Evolutionary conservation across 257 asterid genomes (phyloP).

Genomic region (Henckelia pumila): DNA sequence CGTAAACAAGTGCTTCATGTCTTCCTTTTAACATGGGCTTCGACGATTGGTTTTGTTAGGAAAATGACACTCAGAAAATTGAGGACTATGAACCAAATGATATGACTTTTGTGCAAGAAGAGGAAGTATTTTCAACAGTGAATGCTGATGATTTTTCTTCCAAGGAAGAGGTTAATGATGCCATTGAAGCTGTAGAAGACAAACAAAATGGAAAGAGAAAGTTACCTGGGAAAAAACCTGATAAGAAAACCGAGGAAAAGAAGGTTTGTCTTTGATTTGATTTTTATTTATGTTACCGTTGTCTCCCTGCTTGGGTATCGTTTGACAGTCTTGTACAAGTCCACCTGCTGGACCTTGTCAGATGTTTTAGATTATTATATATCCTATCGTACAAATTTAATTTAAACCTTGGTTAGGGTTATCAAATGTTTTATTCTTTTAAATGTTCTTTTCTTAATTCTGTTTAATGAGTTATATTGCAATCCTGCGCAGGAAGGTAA

Average conservation of each 20-base stretch:
- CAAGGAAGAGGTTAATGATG: constrained; percentile 37
- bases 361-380: neutral
- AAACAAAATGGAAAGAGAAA: constrained; percentile 62
- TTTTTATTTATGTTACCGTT: constrained; percentile 14
- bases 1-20: constrained; percentile 15
- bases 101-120: constrained; percentile 69
- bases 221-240: constrained; percentile 50
- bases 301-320: constrained; percentile 17
- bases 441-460: neutral
- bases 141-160: constrained; percentile 29
- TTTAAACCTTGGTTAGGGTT: constrained; percentile 1
- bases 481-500: constrained; percentile 68
- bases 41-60: constrained; percentile 42
- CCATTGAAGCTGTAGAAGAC: constrained; percentile 39
- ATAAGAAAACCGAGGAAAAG: constrained; percentile 59
- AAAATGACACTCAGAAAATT: constrained; percentile 33
- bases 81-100: constrained; percentile 58
- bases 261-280: constrained; percentile 48
- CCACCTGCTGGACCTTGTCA: constrained; percentile 2
- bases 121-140: constrained; percentile 61
- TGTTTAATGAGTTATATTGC: neutral
- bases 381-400: constrained; percentile 6
- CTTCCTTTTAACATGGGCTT: constrained; percentile 13
- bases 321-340: constrained; percentile 7
- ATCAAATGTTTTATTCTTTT: constrained; percentile 16